Conservation (phyloP, 192 early-diverging fungal genomes). For the Linnemannia zychae region DNA sequence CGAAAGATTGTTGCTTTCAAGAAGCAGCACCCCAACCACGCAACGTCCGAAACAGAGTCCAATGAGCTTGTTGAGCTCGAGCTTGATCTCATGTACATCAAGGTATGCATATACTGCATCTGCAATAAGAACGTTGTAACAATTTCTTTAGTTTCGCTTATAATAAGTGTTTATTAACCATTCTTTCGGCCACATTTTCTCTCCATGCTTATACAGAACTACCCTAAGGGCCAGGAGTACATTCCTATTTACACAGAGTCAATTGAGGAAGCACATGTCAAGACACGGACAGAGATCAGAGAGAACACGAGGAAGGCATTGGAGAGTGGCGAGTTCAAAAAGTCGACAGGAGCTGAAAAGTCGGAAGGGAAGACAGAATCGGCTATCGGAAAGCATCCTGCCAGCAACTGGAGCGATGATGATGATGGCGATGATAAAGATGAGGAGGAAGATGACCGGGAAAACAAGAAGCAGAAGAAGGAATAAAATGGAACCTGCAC, state of each 20-base stretch:
- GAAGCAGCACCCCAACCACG: slow-evolving; percentile 43
- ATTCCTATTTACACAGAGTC: slow-evolving; percentile 45
- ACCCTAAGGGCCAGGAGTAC: slow-evolving; percentile 39
- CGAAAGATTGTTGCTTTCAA: slow-evolving; percentile 41
- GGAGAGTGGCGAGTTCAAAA: slow-evolving; percentile 38
- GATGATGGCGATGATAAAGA: slow-evolving; percentile 7
- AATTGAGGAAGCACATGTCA: slow-evolving; percentile 19
- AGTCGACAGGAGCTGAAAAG: neutral
- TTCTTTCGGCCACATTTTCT: neutral
- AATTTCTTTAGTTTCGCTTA: neutral
- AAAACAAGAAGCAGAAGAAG: slow-evolving; percentile 10
- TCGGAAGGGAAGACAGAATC: neutral
- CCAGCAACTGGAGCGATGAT: slow-evolving; percentile 47
- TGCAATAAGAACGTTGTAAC: neutral
- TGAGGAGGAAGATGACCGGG: neutral
- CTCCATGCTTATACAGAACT: slow-evolving; percentile 16
- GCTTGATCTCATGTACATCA: slow-evolving; percentile 44
- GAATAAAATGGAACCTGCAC: neutral
- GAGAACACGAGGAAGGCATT: slow-evolving; percentile 28
- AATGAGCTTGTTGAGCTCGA: slow-evolving; percentile 28
- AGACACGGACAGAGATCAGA: slow-evolving; percentile 32
- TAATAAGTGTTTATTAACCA: neutral
- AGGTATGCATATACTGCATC: slow-evolving; percentile 18
- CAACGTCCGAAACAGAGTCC: slow-evolving; percentile 32
- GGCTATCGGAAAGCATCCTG: slow-evolving; percentile 32